Conservation (phyloP, 768 basidiomycete genomes). For the Xerocomus potaroensis region DNA sequence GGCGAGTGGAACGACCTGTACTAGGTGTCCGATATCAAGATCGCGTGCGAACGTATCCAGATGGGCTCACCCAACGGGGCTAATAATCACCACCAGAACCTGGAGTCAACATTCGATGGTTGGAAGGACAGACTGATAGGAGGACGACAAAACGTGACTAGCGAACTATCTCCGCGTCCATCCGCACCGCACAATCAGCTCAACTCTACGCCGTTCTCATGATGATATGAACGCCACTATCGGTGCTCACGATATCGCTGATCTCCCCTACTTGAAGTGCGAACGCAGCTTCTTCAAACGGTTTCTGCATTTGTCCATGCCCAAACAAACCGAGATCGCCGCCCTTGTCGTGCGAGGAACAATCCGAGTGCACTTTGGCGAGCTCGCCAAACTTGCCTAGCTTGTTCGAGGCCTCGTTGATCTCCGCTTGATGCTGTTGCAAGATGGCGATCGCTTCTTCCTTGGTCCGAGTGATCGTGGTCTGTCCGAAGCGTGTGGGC, state of each 20-base stretch:
- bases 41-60: too few species aligned
- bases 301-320: slow-evolving; percentile 91
- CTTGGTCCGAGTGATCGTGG: slow-evolving; percentile 78
- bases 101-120: too few species aligned
- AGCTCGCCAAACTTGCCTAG: slow-evolving; percentile 68
- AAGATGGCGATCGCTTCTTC: slow-evolving; percentile 88
- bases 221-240: slow-evolving; percentile 94
- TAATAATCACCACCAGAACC: too few species aligned
- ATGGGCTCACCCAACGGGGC: too few species aligned
- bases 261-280: slow-evolving; percentile 68
- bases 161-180: not conserved
- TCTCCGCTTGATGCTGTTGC: slow-evolving; percentile 55
- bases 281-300: slow-evolving; percentile 89
- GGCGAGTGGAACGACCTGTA: too few species aligned
- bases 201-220: slow-evolving; percentile 69
- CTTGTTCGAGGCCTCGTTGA: slow-evolving; percentile 42
- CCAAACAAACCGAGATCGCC: slow-evolving; percentile 91
- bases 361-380: slow-evolving; percentile 79
- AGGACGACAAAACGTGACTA: not conserved
- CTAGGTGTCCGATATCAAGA: too few species aligned
- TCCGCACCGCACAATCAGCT: not conserved
- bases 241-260: slow-evolving; percentile 80
- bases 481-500: slow-evolving; percentile 32
- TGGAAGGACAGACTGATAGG: too few species aligned
- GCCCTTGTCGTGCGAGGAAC: slow-evolving; percentile 73